Base-by-base conservation (phyloP, 2,329 filamentous ascomycete species). In the Fusarium euwallaceae region DNA sequence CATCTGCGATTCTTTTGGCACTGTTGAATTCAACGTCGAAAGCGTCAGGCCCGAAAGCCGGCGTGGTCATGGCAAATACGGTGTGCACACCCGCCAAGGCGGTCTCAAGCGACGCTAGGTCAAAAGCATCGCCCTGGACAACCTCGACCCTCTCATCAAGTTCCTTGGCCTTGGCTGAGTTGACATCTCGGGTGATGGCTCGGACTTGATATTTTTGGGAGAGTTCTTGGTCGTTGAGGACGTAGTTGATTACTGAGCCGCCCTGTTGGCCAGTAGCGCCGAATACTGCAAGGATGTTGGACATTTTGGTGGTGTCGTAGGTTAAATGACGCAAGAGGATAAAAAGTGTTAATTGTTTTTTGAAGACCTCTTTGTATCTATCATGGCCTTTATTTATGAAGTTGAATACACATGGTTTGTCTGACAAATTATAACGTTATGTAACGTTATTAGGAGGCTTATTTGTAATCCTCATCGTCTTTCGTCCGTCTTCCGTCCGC, bases 221-320 rank as follows among this genome's bases (percentile, higher is more conserved):
- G 20, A 89, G 82, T 4, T 78, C 76, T 1, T 84, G 74, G 72
- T 88, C 84, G 39, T 81, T 81, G 11, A 88, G 82, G 12, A 90
- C 81, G 29, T 81, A 78, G 58, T 84, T 78, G 64, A 89, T 81
- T 10, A 89, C 81, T 10, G 86, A 86, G 12, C 86, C 81, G 20
- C 88, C 88, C 77, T 89, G 88, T 39, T 86, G 83, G 68, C 88
- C 87, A 0, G 88, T 89, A 24, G 87, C 87, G 10, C 88, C 87
- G 61, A 89, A 87, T 27, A 89, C 82, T 29, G 82, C 83, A 37
- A 88, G 79, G 36, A 83, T 72, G 43, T 84, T 82, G 45, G 75
- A 66, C 80, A 82, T 82, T 20, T 29, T 69, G 48, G 16, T 27
- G 48, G 24, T 51, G 45, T 32, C 48, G 48, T 53, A 53, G 48